Evolutionary conservation across 2,329 filamentous ascomycete genomes (phyloP), one percentile per base, ranked within the genome.

Genomic region (Monosporascus cannonballus): DNA sequence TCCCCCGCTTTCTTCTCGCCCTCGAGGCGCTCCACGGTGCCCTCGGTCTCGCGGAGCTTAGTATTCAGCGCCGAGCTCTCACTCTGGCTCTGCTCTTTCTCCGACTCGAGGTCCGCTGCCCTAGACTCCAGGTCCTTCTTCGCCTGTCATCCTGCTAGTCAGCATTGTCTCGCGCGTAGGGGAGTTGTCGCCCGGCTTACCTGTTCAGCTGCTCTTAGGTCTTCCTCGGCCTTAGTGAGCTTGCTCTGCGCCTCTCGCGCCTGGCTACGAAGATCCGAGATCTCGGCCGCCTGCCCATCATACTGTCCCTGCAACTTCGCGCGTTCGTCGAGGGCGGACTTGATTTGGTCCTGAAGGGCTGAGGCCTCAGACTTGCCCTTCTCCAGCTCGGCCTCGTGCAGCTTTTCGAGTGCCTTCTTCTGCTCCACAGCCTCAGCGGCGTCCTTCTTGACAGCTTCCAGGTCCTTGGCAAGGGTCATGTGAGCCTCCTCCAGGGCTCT

Each of bases 231-330:
- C 60, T 73, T 68, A 24, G 65, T 61, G 3, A 67, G 67, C 56
- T 72, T 71, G 51, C 67, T 61, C 52, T 72, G 65, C 4, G 70
- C 70, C 48, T 64, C 63, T 50, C 71, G 66, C 6, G 57, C 56
- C 53, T 71, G 56, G 51, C 62, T 61, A 49, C 67, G 58, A 34
- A 71, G 63, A n/a, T 52, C 58, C 15, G 63, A 55, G 36, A 69
- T 53, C 59, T 69, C 63, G 44, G 57, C 51, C 18, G 61, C 51
- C 48, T 67, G 62, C 54, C 71, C 66, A 15, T 65, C 62, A 25
- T 63, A 59, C 47, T 65, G 56, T 52, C 64, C 63, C 61, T 69
- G 64, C n/a, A 67, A 52, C 38, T 60, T 51, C 38, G 63, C 60
- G 7, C 56, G 58, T 51, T 70, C 66, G 15, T 61, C 65, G 8